phyloP scores from a whole-genome alignment of 257 asterid species.

The Datura wrightii region DNA sequence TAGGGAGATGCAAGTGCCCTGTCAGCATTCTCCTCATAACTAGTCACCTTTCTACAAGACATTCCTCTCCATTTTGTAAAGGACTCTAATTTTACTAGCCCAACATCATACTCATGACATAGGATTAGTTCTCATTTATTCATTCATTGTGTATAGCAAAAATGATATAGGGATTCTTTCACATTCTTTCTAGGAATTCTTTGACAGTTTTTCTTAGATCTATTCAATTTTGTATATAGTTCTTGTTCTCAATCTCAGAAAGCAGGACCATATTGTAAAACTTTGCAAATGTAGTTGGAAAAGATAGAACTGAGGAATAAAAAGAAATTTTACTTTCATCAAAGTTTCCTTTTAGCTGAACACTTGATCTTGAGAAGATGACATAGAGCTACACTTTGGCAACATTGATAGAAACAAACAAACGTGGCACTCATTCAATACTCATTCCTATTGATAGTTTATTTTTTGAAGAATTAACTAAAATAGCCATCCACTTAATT shows the following conservation, averaged over 20 bases:
- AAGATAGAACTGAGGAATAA: conserved; percentile 11
- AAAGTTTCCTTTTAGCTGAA: neutral
- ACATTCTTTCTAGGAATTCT: conserved; percentile 46
- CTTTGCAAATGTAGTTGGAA: conserved; percentile 36
- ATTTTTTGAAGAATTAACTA: neutral
- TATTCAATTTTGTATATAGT: conserved; percentile 44
- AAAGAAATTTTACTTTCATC: neutral
- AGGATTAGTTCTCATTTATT: conserved; percentile 40
- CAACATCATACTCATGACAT: conserved; percentile 19
- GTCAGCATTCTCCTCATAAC: conserved; percentile 37
- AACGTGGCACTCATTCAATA: neutral
- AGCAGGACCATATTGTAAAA: conserved; percentile 44
- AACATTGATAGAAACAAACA: neutral
- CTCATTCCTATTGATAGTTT: too few species aligned
- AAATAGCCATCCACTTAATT: neutral
- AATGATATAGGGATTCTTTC: conserved; percentile 50
- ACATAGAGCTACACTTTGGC: neutral
- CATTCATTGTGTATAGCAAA: conserved; percentile 52
- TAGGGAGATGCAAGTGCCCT: conserved; percentile 23
- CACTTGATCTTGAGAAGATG: neutral
- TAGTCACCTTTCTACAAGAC: conserved; percentile 34
- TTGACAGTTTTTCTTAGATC: conserved; percentile 12
- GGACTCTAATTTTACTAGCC: conserved; percentile 24
- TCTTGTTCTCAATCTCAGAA: conserved; percentile 41
- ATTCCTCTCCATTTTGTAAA: conserved; percentile 44